Evolutionary conservation across 371 early-diverging fungal species (phyloP).

Genomic region (Mortierella sp.): DNA sequence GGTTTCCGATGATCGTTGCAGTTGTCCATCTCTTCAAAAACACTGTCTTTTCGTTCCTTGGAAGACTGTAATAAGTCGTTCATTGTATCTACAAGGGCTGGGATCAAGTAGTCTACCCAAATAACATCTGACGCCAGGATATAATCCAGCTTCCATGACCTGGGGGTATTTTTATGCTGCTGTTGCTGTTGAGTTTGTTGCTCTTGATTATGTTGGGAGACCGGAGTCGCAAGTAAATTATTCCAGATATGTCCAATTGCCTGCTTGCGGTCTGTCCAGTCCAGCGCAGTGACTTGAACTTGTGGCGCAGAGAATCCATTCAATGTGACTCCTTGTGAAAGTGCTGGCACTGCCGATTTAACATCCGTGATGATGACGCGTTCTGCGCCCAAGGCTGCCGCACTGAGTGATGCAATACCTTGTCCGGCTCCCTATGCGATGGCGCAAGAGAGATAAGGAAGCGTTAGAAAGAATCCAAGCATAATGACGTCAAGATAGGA

Average conservation of each 20-base stretch:
- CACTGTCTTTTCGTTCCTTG: constrained; percentile 20
- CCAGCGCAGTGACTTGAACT: constrained; percentile 38
- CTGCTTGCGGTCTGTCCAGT: constrained; percentile 36
- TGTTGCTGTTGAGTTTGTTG: background rate
- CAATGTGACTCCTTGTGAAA: constrained; percentile 18
- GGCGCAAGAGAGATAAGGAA: background rate
- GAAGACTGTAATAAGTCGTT: constrained; percentile 22
- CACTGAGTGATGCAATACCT: constrained; percentile 51
- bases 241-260: constrained; percentile 31
- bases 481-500: background rate
- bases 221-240: constrained; percentile 6
- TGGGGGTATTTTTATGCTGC: background rate
- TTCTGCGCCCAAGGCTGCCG: constrained; percentile 40
- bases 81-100: constrained; percentile 57
- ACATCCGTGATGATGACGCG: constrained; percentile 48
- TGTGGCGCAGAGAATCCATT: constrained; percentile 32
- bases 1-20: background rate
- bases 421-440: constrained; percentile 46
- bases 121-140: constrained; percentile 65
- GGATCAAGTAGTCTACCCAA: constrained; percentile 63
- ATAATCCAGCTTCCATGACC: constrained; percentile 42
- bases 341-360: constrained; percentile 26
- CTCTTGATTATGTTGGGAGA: background rate
- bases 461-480: background rate
- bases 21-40: constrained; percentile 7